Evolutionary conservation across 2,329 filamentous ascomycete species (phyloP).

Genomic region (Venturia asperata): DNA sequence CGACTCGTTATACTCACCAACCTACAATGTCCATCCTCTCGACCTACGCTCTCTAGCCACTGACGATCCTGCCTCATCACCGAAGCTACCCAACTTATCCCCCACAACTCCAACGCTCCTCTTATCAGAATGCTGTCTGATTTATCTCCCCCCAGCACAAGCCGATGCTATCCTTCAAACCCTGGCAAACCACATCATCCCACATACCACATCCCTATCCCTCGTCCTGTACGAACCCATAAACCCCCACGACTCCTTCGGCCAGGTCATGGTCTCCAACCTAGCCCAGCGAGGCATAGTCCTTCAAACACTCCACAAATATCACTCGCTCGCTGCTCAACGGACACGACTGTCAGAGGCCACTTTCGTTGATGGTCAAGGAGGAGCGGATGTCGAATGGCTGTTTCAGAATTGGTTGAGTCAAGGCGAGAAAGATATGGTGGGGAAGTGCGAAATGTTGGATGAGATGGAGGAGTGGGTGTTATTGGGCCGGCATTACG

Average conservation of each 20-base stretch:
- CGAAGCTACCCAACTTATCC: conserved; percentile 40
- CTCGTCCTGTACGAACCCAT: conserved; percentile 87
- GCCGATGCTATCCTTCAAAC: conserved; percentile 55
- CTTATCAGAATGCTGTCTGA: conserved; percentile 90
- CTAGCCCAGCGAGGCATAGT: conserved; percentile 72
- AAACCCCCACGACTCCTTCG: conserved; percentile 75
- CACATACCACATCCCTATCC: conserved; percentile 44
- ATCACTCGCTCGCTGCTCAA: conserved; percentile 63
- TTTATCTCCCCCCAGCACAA: conserved; percentile 66
- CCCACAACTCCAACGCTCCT: conserved; percentile 67
- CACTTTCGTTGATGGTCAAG: conserved; percentile 55
- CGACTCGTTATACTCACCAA: conserved; percentile 41
- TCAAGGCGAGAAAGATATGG: conserved; percentile 64
- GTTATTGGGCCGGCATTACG: conserved; percentile 79
- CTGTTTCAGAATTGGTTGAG: conserved; percentile 73
- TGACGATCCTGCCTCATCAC: conserved; percentile 24
- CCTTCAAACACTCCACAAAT: conserved; percentile 73
- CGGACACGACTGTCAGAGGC: conserved; percentile 56
- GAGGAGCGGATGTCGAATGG: conserved; percentile 54
- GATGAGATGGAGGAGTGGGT: conserved; percentile 96
- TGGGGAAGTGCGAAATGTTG: conserved; percentile 74
- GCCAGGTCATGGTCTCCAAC: conserved; percentile 86
- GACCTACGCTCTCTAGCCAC: conserved; percentile 59
- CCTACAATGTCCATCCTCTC: conserved; percentile 50
- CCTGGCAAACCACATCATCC: conserved; percentile 31